Conservation (phyloP, 148 eudicot genomes). For the Rhododendron molle region DNA sequence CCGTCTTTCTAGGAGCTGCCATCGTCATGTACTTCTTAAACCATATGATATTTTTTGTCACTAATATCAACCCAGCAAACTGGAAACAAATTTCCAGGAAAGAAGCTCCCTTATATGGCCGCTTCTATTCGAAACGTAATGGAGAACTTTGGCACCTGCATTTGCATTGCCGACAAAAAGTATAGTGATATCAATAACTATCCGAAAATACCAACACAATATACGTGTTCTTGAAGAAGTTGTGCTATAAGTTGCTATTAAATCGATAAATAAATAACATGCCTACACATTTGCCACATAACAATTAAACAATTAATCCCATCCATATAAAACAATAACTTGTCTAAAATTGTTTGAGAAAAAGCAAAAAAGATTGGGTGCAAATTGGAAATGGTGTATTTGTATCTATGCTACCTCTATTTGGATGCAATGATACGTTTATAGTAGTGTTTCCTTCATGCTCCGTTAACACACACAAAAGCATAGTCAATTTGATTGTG, state of each 20-base stretch:
- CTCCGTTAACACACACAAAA: background rate
- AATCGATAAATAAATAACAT: background rate
- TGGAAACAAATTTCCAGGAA: constrained; percentile 7
- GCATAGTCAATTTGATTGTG: background rate
- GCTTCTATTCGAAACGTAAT: background rate
- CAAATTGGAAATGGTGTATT: background rate
- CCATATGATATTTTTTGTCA: constrained; percentile 13
- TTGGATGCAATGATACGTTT: background rate
- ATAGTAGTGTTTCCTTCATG: background rate
- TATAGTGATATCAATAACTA: background rate
- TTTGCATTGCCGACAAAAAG: background rate
- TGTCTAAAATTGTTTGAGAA: background rate
- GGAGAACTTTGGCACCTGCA: background rate
- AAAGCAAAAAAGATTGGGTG: background rate
- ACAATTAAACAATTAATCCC: background rate
- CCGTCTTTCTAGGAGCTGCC: constrained; percentile 52
- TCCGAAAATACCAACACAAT: background rate
- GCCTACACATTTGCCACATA: background rate
- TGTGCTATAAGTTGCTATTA: background rate
- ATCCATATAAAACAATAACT: background rate
- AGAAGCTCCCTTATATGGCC: background rate
- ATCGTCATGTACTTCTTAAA: constrained; percentile 22
- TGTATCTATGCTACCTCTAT: background rate
- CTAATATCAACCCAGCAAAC: constrained; percentile 15
- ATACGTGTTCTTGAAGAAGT: background rate